Base-by-base conservation (phyloP, 768 basidiomycete genomes). In the Clavaria fumosa region DNA sequence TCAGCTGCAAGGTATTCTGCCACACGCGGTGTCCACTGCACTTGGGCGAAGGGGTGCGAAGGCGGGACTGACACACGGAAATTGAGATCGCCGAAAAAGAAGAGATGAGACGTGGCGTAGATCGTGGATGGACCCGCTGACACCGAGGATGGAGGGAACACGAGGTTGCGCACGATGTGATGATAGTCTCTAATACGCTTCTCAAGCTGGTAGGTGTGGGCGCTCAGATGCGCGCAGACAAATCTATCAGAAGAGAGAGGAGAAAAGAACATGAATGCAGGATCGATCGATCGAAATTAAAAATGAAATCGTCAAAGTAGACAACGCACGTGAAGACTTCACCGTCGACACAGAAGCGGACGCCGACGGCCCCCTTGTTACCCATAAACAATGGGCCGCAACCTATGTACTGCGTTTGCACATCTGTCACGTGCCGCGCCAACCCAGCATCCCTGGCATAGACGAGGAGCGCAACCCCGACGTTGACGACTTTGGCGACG, bases 41-140 rank as follows among this genome's bases (percentile, higher is more conserved):
- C 26, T 28, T 28, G 26, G 9, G 26, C 26, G 3, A 12, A 20
- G 18, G 69, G 58, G 50, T 76, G 68, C 17, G 66, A 57, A 31
- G 65, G 44, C 1, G 83, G 77, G 11, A 79, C 47, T n/a, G 67
- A 62, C 11, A 97, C 55, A 11, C 90, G 75, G 56, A 90, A 95
- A 57, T 96, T 96, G 44, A 95, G 70, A 57, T 96, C 91, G 4
- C 93, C 93, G 23, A 95, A 67, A 53, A 95, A 67, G 66, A 96
- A 95, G 1, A 95, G 66, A 54, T 96, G 86, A 9, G 86, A 85
- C 0, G 89, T 81, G 31, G 75, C 64, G 60, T 83, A 89, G 32
- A 96, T 69, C 7, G 75, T 79, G 34, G 74, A 71, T 4, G 63
- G 58, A 7, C 45, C 40, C 19, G 47, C 48, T 0, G 66, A 55